Evolutionary conservation across 2,329 filamentous ascomycete species (phyloP).

Genomic region (Phialophora tarda): DNA sequence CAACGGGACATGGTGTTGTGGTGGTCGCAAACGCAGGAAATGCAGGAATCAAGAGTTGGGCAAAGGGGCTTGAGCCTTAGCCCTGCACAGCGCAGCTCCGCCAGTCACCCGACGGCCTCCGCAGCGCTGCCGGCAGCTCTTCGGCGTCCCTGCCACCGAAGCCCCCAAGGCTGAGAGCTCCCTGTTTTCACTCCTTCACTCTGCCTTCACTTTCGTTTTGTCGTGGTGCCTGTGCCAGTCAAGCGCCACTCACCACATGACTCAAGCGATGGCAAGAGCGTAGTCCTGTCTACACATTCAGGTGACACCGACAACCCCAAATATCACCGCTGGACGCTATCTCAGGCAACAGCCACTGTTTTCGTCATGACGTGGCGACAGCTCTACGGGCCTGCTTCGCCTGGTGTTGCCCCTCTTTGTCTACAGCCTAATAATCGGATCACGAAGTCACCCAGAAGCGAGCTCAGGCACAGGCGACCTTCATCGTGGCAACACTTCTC

Average conservation of each 20-base stretch:
- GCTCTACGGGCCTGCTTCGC: conserved; percentile 8
- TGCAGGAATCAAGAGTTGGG: conserved; percentile 22
- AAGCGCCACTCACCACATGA: not conserved
- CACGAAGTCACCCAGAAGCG: not conserved
- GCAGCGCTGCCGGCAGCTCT: conserved; percentile 8
- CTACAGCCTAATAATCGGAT: conserved; percentile 19
- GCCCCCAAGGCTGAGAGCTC: conserved; percentile 31
- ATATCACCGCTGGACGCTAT: not conserved
- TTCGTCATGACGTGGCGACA: conserved; percentile 22
- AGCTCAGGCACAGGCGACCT: conserved; percentile 2
- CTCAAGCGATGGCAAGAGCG: not conserved
- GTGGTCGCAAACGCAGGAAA: conserved; percentile 29
- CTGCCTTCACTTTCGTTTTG: conserved; percentile 3
- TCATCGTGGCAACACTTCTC: conserved; percentile 1
- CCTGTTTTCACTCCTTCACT: conserved; percentile 7
- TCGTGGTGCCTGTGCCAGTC: not conserved
- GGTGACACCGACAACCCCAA: conserved; percentile 1
- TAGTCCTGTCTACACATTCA: not conserved
- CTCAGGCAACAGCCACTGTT: conserved; percentile 18
- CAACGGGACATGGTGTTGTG: conserved; percentile 19
- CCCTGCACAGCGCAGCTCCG: not conserved
- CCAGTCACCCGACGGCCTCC: conserved; percentile 21
- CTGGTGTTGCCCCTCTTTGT: conserved; percentile 18
- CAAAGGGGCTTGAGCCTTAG: conserved; percentile 29
- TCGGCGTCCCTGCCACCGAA: conserved; percentile 10